Conservation (phyloP, 768 basidiomycete species). For the Tylopilus sp. region DNA sequence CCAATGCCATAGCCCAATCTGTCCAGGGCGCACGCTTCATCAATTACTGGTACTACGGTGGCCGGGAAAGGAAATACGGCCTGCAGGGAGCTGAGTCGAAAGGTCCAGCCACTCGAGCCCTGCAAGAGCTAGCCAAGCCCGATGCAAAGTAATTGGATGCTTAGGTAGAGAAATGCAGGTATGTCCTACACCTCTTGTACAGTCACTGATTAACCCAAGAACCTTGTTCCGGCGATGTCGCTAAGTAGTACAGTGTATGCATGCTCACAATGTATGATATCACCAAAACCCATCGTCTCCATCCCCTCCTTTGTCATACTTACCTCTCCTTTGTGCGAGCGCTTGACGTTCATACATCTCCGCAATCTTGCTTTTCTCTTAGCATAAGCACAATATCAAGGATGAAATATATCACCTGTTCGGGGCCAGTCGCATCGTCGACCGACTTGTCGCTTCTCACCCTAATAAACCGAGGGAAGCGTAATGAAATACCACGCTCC, state of each 20-base stretch:
- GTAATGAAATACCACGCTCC: conserved; percentile 88
- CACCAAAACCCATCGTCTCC: conserved; percentile 81
- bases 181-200: background rate
- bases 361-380: conserved; percentile 54
- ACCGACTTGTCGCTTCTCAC: conserved; percentile 90
- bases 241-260: conserved; percentile 15
- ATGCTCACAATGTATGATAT: conserved; percentile 17
- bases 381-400: background rate
- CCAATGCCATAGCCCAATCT: conserved; percentile 84
- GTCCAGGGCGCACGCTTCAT: conserved; percentile 82
- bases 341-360: conserved; percentile 93
- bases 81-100: conserved; percentile 31
- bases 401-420: conserved; percentile 59
- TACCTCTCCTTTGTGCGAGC: conserved; percentile 72
- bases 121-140: conserved; percentile 38
- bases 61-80: conserved; percentile 68
- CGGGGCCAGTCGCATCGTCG: conserved; percentile 90
- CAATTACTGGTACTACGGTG: conserved; percentile 90
- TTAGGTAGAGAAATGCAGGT: background rate
- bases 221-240: conserved; percentile 3
- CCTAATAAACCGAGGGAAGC: conserved; percentile 93
- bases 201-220: background rate
- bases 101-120: conserved; percentile 48
- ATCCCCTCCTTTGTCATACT: conserved; percentile 59
- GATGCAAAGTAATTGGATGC: conserved; percentile 26